A percentile compares a stretch with the other conserved stretches of the same genome.
phyloP scores from a whole-genome alignment of 768 basidiomycete genomes.

The Collybiopsis confluens region DNA sequence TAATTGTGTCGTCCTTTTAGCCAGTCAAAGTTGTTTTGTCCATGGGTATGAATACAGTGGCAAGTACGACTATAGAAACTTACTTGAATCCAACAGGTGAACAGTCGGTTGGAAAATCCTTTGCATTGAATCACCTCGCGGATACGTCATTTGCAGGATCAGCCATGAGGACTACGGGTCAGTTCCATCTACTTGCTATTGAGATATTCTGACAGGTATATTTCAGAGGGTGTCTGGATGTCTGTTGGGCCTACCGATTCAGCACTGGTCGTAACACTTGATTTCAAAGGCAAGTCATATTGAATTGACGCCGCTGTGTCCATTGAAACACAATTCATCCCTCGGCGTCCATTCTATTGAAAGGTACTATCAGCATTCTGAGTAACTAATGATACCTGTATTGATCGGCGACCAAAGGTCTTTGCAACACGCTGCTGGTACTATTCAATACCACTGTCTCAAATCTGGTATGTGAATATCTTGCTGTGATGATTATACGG shows the following conservation, averaged over 20 bases:
- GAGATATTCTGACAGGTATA: neutral
- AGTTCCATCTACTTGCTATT: neutral
- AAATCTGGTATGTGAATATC: slow-evolving; percentile 39
- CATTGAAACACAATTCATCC: neutral
- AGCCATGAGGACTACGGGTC: slow-evolving; percentile 59
- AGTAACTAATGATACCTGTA: no score
- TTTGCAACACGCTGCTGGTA: slow-evolving; percentile 53
- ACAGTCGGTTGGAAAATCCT: slow-evolving; percentile 63
- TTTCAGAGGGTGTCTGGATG: slow-evolving; percentile 59
- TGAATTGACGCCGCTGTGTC: neutral
- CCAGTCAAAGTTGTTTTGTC: slow-evolving; percentile 64
- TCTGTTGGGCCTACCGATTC: slow-evolving; percentile 59
- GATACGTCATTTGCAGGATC: slow-evolving; percentile 66
- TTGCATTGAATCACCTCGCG: slow-evolving; percentile 52
- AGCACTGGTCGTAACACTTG: slow-evolving; percentile 50
- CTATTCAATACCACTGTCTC: slow-evolving; percentile 65
- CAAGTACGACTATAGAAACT: neutral
- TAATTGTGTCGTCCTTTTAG: slow-evolving; percentile 21
- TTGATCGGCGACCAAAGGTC: neutral
- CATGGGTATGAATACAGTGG: slow-evolving; percentile 37
- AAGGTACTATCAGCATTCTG: slow-evolving; percentile 36
- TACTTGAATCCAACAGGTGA: slow-evolving; percentile 32
- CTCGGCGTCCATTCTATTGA: slow-evolving; percentile 62
- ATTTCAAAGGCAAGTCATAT: slow-evolving; percentile 59
- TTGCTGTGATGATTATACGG: neutral